These are phyloP conservation scores for Cyberlindnera misumaiensis DNA, from an alignment of 805 yeast genomes.

Conservation along the genomic window DNA sequence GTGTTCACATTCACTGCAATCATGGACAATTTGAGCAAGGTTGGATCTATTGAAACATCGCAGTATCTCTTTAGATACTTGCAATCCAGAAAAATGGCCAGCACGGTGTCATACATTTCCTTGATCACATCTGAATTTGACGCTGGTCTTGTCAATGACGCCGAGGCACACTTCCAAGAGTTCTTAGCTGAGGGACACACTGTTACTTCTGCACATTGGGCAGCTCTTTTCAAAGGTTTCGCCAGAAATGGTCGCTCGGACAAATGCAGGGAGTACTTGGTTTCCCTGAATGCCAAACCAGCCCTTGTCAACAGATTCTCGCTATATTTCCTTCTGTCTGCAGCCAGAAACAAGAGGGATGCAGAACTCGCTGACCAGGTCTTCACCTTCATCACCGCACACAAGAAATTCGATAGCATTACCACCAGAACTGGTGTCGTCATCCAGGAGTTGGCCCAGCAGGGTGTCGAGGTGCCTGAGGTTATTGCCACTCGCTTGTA, in stretches of 20 bases:
- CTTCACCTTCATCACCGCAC: conserved; percentile 8
- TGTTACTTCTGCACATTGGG: conserved; percentile 14
- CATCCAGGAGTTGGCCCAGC: conserved; percentile 6
- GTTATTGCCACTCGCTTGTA: conserved; percentile 6
- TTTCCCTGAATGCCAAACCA: conserved; percentile 2
- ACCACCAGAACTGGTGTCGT: conserved; percentile 5
- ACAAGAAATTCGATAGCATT: conserved; percentile 2
- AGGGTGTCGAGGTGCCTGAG: conserved; percentile 15
- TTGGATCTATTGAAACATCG: conserved; percentile 45
- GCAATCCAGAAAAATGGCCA: conserved; percentile 27
- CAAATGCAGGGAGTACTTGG: conserved; percentile 16
- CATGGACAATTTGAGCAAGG: conserved; percentile 45
- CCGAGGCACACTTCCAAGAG: conserved; percentile 25
- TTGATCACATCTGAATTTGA: conserved; percentile 42
- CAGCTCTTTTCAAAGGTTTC: conserved; percentile 22
- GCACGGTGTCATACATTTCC: conserved; percentile 36
- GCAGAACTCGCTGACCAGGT: conserved; percentile 17
- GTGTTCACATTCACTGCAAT: conserved; percentile 44
- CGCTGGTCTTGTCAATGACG: conserved; percentile 34
- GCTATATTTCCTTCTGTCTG: conserved; percentile 15
- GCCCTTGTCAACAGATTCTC: conserved; percentile 13
- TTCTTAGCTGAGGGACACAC: conserved; percentile 26
- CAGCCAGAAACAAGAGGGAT: conserved; percentile 12
- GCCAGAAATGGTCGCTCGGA: conserved; percentile 6
- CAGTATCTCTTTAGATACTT: conserved; percentile 39